These are phyloP conservation scores for Echium plantagineum DNA, from an alignment of 257 asterid genomes.

Conservation along the genomic window DNA sequence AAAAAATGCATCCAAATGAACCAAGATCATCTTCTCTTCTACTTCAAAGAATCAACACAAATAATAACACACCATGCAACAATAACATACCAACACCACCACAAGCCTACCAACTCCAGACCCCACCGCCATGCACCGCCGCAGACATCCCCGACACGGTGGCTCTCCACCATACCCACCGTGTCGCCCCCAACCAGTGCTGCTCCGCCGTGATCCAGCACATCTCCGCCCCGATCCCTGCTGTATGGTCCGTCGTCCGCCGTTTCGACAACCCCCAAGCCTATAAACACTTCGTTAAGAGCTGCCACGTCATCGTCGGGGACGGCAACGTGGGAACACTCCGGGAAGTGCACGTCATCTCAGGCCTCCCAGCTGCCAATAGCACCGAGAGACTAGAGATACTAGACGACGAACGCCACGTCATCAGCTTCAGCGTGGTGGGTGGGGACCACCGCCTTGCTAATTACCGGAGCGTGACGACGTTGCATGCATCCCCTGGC, in stretches of 20 bases:
- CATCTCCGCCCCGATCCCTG: slow-evolving; percentile 54
- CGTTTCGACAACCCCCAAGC: slow-evolving; percentile 80
- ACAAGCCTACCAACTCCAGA: slow-evolving; percentile 8
- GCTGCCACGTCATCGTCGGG: slow-evolving; percentile 61
- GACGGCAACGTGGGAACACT: slow-evolving; percentile 59
- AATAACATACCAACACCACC: slow-evolving; percentile 10
- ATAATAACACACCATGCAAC: slow-evolving; percentile 11
- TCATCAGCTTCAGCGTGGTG: slow-evolving; percentile 75
- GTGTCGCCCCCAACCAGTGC: slow-evolving; percentile 58
- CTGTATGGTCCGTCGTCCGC: slow-evolving; percentile 75
- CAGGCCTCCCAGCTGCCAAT: slow-evolving; percentile 68
- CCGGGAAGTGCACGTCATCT: slow-evolving; percentile 61
- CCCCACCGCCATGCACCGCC: slow-evolving; percentile 13
- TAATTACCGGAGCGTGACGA: slow-evolving; percentile 68
- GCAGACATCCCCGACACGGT: slow-evolving; percentile 57
- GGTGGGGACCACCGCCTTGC: slow-evolving; percentile 80
- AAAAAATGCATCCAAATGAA: slow-evolving; percentile 37
- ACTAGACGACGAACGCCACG: slow-evolving; percentile 70
- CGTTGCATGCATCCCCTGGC: slow-evolving; percentile 34
- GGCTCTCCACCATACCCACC: slow-evolving; percentile 45
- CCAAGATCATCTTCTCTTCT: slow-evolving; percentile 44
- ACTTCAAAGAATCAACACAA: slow-evolving; percentile 39
- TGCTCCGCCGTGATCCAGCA: slow-evolving; percentile 65
- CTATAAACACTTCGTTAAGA: slow-evolving; percentile 73
- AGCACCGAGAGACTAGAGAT: slow-evolving; percentile 77